phyloP scores from a whole-genome alignment of 2,329 filamentous ascomycete species.

The Alternaria consortialis region DNA sequence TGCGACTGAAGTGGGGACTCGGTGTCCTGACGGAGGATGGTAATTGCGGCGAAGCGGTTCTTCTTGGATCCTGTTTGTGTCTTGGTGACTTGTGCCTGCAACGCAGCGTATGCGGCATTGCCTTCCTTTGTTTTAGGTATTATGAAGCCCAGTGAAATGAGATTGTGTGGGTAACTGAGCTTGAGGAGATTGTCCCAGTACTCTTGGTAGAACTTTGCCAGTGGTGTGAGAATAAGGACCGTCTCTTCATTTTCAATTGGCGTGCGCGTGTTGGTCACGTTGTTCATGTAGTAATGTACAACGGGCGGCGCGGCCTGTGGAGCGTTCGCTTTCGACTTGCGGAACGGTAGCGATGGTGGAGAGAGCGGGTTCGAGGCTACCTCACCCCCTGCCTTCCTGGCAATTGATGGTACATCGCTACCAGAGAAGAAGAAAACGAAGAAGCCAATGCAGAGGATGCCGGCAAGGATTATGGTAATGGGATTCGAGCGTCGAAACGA shows the following conservation, averaged over 20 bases:
- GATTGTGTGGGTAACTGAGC: constrained; percentile 88
- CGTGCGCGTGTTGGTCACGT: constrained; percentile 81
- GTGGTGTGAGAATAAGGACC: constrained; percentile 89
- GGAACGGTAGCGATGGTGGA: constrained; percentile 77
- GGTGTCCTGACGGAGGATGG: constrained; percentile 94
- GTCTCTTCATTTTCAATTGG: constrained; percentile 83
- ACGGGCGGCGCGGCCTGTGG: constrained; percentile 79
- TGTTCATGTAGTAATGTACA: constrained; percentile 92
- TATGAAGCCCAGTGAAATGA: constrained; percentile 96
- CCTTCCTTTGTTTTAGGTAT: constrained; percentile 93
- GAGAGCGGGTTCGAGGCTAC: constrained; percentile 76
- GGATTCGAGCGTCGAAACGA: constrained; percentile 81
- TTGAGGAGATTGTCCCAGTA: constrained; percentile 95
- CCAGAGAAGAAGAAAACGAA: constrained; percentile 69
- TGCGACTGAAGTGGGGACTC: constrained; percentile 83
- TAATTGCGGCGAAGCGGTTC: constrained; percentile 88
- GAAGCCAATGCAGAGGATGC: constrained; percentile 71
- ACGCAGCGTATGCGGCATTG: constrained; percentile 80
- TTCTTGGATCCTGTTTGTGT: constrained; percentile 84
- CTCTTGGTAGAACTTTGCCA: constrained; percentile 89
- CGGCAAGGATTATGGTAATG: constrained; percentile 76
- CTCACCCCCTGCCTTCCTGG: constrained; percentile 59
- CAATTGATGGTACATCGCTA: constrained; percentile 62
- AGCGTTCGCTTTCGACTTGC: constrained; percentile 67
- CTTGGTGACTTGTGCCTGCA: constrained; percentile 85